Evolutionary conservation across 352 stramenopile genomes (phyloP).

Genomic region (Thalassiosira exigua): DNA sequence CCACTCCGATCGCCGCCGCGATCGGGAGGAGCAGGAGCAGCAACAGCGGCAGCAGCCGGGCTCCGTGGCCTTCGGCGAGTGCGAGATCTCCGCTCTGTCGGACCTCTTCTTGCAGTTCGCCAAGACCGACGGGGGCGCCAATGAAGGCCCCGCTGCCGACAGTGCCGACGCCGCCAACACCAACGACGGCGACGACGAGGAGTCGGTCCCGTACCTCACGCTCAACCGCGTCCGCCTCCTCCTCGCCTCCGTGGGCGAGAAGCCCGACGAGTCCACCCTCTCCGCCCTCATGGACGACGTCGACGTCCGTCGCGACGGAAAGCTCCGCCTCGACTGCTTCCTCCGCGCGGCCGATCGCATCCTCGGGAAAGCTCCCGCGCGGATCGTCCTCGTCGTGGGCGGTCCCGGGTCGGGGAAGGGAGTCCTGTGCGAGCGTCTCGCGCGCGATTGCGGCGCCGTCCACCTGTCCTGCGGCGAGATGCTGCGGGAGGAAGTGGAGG

Average conservation of each 20-base stretch:
- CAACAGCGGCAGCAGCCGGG: constrained; percentile 26
- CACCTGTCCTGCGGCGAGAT: constrained; percentile 94
- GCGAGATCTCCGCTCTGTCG: constrained; percentile 66
- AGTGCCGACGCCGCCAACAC: neutral
- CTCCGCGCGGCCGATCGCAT: constrained; percentile 59
- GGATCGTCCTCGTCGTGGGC: constrained; percentile 94
- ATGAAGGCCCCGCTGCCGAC: too few species aligned
- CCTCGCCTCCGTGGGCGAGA: constrained; percentile 66
- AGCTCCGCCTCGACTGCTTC: constrained; percentile 63
- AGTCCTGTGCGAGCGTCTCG: constrained; percentile 91
- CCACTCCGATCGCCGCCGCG: neutral
- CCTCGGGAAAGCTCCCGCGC: constrained; percentile 67
- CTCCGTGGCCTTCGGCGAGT: constrained; percentile 70
- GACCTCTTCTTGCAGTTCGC: constrained; percentile 81
- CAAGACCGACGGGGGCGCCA: constrained; percentile 22
- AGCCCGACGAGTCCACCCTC: constrained; percentile 54
- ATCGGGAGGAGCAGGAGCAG: too few species aligned
- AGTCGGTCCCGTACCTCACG: constrained; percentile 50
- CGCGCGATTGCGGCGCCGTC: constrained; percentile 91
- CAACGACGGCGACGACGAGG: constrained; percentile 15
- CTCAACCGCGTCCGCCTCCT: constrained; percentile 48
- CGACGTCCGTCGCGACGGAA: constrained; percentile 63
- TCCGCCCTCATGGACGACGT: constrained; percentile 60
- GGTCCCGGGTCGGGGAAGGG: constrained; percentile 95
- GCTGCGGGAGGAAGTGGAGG: constrained; percentile 90